Evolutionary conservation across 345 rosid species (phyloP).

Genomic region (Aquilaria sinensis): DNA sequence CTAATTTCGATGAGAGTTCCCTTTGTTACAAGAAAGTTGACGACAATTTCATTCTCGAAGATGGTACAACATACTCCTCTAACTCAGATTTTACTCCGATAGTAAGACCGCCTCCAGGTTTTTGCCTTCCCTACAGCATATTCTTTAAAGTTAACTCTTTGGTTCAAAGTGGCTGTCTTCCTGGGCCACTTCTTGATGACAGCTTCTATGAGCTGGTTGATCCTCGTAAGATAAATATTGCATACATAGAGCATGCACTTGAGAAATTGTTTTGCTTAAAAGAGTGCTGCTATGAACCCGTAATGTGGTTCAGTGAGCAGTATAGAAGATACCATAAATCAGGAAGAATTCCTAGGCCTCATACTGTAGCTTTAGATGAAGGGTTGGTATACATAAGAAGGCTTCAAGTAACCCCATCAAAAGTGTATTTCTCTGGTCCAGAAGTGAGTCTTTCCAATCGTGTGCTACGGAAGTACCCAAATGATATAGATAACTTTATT

Average conservation of each 20-base stretch:
- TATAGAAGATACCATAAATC: not conserved
- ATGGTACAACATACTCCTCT: slow-evolving; percentile 22
- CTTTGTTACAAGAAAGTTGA: slow-evolving; percentile 21
- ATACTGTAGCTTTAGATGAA: slow-evolving; percentile 24
- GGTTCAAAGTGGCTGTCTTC: slow-evolving; percentile 43
- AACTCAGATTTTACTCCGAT: slow-evolving; percentile 30
- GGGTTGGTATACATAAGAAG: slow-evolving; percentile 37
- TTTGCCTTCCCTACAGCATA: slow-evolving; percentile 30
- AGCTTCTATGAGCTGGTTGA: slow-evolving; percentile 26
- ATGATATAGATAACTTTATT: slow-evolving; percentile 36
- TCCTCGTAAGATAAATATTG: slow-evolving; percentile 15
- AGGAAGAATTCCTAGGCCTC: slow-evolving; percentile 17
- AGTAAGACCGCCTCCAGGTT: slow-evolving; percentile 26
- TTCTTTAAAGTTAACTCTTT: slow-evolving; percentile 36
- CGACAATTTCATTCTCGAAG: slow-evolving; percentile 13
- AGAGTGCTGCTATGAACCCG: slow-evolving; percentile 45
- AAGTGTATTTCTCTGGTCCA: slow-evolving; percentile 46
- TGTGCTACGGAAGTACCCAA: slow-evolving; percentile 33
- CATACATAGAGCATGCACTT: slow-evolving; percentile 32
- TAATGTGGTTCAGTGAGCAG: slow-evolving; percentile 33
- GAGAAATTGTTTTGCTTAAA: slow-evolving; percentile 21
- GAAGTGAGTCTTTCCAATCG: slow-evolving; percentile 48
- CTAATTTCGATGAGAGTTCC: slow-evolving; percentile 27
- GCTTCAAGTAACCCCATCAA: slow-evolving; percentile 44
- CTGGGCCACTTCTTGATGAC: slow-evolving; percentile 34